Conservation (phyloP, 2,329 filamentous ascomycete species). For the Monosporascus sp. region DNA sequence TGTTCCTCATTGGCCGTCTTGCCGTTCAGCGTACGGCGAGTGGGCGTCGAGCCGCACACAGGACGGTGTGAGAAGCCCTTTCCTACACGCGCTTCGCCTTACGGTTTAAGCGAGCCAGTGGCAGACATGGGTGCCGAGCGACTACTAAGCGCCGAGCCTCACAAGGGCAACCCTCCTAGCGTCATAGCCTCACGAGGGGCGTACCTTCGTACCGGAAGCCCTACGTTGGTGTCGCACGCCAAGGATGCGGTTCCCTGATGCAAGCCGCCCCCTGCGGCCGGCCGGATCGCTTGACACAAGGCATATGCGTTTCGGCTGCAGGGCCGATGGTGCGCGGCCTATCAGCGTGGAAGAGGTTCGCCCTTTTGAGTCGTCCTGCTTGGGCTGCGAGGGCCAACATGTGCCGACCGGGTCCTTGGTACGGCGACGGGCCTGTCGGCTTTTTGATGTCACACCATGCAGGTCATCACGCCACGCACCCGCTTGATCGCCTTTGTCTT, state of each 20-base stretch:
- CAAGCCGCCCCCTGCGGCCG: background rate
- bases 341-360: too few species aligned
- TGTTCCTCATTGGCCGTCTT: background rate
- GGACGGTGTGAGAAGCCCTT: background rate
- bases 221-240: background rate
- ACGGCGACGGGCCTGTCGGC: too few species aligned
- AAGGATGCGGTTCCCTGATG: background rate
- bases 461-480: too few species aligned
- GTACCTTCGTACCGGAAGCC: background rate
- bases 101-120: background rate
- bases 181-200: background rate
- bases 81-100: background rate
- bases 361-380: too few species aligned
- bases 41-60: background rate
- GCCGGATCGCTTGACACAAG: background rate
- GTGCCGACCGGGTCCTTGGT: too few species aligned
- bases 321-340: too few species aligned
- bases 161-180: background rate
- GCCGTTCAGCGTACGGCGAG: background rate
- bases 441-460: too few species aligned
- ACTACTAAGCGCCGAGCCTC: background rate
- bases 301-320: background rate
- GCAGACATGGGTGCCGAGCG: background rate
- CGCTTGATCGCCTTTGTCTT: too few species aligned
- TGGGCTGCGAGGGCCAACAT: too few species aligned